Percentiles rank a stretch among this genome's conserved stretches.
Evolutionary conservation across 352 stramenopile genomes (phyloP).

Genomic region (Phytopythium ostracodes): DNA sequence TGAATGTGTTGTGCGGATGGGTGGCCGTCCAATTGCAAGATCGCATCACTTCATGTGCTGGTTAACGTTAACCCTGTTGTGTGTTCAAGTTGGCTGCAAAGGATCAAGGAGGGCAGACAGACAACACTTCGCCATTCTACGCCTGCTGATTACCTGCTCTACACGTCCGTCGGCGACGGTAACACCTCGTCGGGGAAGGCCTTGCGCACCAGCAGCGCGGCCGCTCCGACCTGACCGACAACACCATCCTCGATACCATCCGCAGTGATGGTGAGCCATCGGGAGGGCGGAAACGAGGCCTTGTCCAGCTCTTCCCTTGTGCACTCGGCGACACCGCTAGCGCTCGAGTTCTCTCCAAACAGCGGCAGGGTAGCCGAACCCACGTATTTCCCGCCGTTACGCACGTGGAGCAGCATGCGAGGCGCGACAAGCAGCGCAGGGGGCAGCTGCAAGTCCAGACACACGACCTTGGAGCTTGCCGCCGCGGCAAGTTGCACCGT

Average conservation of each 20-base stretch:
- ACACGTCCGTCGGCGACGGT: conserved; percentile 20
- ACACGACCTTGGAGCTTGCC: conserved; percentile 25
- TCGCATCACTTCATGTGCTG: not conserved
- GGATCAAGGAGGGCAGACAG: not conserved
- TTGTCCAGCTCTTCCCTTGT: conserved; percentile 43
- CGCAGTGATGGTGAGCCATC: conserved; percentile 52
- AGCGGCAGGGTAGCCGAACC: conserved; percentile 29
- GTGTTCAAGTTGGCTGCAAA: not conserved
- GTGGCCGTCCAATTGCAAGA: not conserved
- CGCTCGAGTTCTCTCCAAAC: conserved; percentile 9
- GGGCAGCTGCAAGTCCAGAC: conserved; percentile 71
- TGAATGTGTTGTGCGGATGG: not conserved
- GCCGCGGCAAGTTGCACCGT: conserved; percentile 26
- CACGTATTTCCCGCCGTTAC: conserved; percentile 37
- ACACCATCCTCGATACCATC: conserved; percentile 37
- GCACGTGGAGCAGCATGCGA: conserved; percentile 59
- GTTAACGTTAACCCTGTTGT: not conserved
- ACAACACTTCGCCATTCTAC: not conserved
- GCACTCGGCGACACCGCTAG: conserved; percentile 28
- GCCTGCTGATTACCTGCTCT: not conserved
- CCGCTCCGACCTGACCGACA: conserved; percentile 53
- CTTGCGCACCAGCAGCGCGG: conserved; percentile 57
- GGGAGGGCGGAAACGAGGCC: conserved; percentile 26
- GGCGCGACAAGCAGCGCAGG: conserved; percentile 36
- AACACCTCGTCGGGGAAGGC: conserved; percentile 51